These are phyloP conservation scores for Ormosia emarginata DNA, from an alignment of 306 rosid genomes.

Conservation along the genomic window DNA sequence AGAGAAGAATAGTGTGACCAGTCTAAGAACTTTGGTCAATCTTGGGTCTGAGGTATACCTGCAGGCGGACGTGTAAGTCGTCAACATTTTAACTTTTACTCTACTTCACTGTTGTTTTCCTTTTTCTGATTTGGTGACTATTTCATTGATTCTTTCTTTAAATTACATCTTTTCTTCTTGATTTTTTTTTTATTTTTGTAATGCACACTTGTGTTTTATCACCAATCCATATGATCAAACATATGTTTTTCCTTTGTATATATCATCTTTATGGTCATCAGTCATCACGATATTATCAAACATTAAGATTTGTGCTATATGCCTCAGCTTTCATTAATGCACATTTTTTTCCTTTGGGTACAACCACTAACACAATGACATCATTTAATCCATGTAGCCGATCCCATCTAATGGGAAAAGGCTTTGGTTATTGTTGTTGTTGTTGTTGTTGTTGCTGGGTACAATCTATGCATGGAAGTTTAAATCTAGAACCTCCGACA, in stretches of 20 bases:
- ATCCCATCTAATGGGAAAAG: too few relatives aligned
- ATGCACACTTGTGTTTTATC: background rate
- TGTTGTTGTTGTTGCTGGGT: background rate
- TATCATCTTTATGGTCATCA: conserved; percentile 1
- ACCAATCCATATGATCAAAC: background rate
- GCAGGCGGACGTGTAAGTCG: conserved; percentile 93
- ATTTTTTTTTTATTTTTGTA: background rate
- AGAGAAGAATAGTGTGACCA: conserved; percentile 81
- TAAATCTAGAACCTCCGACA: background rate
- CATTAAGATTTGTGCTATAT: background rate
- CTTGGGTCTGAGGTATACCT: conserved; percentile 90
- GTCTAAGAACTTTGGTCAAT: conserved; percentile 80
- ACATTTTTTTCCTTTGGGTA: background rate
- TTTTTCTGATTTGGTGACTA: background rate
- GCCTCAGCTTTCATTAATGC: background rate
- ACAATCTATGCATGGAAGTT: background rate
- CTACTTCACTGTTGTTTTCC: background rate
- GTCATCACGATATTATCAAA: background rate
- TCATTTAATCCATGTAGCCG: too few relatives aligned
- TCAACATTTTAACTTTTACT: background rate
- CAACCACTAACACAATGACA: too few relatives aligned
- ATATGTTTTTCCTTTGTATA: background rate
- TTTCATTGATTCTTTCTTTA: background rate
- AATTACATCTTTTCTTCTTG: background rate
- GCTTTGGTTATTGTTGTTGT: too few relatives aligned